Base-by-base conservation (phyloP, 192 early-diverging fungal species). In the Phycomyces blakesleeanus region DNA sequence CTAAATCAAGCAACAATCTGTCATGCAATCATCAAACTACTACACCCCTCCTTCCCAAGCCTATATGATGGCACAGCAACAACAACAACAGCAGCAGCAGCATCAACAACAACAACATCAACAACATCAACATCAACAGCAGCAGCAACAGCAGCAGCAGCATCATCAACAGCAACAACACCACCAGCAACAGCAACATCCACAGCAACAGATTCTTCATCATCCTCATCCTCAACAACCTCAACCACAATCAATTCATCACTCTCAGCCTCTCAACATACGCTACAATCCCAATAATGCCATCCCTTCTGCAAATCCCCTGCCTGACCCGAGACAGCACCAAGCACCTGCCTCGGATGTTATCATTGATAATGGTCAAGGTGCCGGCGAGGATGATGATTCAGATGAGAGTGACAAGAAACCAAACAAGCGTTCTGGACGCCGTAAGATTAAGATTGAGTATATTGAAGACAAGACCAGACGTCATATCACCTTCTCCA, bases 391-490 rank as follows among this genome's bases (percentile, higher is more conserved):
- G 14, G 85, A 81, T 5, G 85, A 83, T 8, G 91, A 92, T 3
- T 83, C 81, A 5, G 86, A 82, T 47, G 85, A 82, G 15, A 83
- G 83, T 42, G 76, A 82, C 24, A 64, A 66, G 21, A 84, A 85
- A 56, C 69, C 68, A 29, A 79, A 80, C 58, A 90, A 90, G 74
- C 84, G 88, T 4, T 77, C 86, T 29, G 93, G 93, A 3, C 83
- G 95, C 52, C 84, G 95, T 72, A 96, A 96, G 77, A 95, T 97
- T 75, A 94, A 94, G 74, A 97, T 97, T 71, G 91, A 94, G 68
- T 95, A 91, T 63, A 97, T 97, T 51, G 89, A 93, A 51, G 95
- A 96, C 73, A 95, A 95, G 78, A 87, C 84, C 57, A 78, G 93
- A 63, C 86, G 95, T 51, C 93, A 94, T 72, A 95, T 96, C 64